Evolutionary conservation across 495 filamentous ascomycete species (phyloP), one percentile per base, ranked within the genome.

Genomic region (Rostrohypoxylon terebratum): DNA sequence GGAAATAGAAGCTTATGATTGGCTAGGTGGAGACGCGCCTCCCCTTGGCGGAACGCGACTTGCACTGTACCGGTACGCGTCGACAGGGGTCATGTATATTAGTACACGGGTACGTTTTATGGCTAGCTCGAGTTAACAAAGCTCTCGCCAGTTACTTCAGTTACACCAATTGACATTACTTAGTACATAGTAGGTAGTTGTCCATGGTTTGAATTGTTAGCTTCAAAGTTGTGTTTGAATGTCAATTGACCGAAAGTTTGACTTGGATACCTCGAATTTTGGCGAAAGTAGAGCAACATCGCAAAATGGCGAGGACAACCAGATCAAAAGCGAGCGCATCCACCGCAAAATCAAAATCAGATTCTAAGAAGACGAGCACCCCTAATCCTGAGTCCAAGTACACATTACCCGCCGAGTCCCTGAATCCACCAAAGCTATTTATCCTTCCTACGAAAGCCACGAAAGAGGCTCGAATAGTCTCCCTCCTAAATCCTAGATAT

Each of bases 401-500:
- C 69, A 74, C 75, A 28, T 74, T 85, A 34, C 59, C 80, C 5
- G 31, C 77, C 13, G 77, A 81, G 55, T 76, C 78, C 5, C 28
- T 73, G 33, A 84, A 80, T 53, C 83, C 86, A 6, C 90, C 89
- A 21, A 91, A 89, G 65, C 82, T 96, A 38, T 93, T 98, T 79
- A 87, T 99, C 51, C 84, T 99, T 2, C 96, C 96, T 31, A 86
- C 89, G 38, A 80, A 86, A 38, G 83, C 87, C 2, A 89, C 87
- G 28, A 74, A 85, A 60, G 86, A 89, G 58, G 87, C 90, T 21
- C 87, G 90, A 63, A 89, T 98, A 58, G 78, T 97, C 72, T 90
- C 90, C 28, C 84, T 99, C 11, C 86, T 89, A n/a, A 87, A 97
- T 78, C 95, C 96, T 9, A 90, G 90, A 67, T 91, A 88, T 45